Percentiles rank a stretch among this genome's conserved stretches.
Evolutionary conservation across 495 filamentous ascomycete genomes (phyloP).

Genomic region (Aspergillus biplanus): DNA sequence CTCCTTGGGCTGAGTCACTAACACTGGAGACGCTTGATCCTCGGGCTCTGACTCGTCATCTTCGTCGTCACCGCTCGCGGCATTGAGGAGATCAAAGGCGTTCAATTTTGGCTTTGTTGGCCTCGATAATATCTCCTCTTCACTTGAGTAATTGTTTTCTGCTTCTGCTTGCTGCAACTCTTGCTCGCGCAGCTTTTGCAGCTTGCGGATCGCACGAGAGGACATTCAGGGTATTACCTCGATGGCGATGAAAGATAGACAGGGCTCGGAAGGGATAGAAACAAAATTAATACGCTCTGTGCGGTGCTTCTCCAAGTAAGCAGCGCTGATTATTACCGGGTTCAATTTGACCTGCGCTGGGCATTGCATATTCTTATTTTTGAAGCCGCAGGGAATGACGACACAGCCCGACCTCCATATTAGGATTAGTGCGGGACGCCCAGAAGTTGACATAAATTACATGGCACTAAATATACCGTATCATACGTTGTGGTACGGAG

Average conservation of each 20-base stretch:
- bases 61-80: slow-evolving; percentile 68
- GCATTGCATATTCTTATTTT: slow-evolving; percentile 7
- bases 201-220: slow-evolving; percentile 75
- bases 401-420: slow-evolving; percentile 29
- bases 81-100: slow-evolving; percentile 55
- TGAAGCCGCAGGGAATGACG: slow-evolving; percentile 47
- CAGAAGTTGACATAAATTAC: too few species aligned
- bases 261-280: neutral
- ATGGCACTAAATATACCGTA: neutral
- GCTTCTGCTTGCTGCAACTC: slow-evolving; percentile 60
- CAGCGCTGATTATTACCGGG: neutral
- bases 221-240: slow-evolving; percentile 60
- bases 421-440: slow-evolving; percentile 31
- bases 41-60: slow-evolving; percentile 53
- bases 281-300: neutral
- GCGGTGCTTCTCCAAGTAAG: neutral
- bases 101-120: slow-evolving; percentile 50
- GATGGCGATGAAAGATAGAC: neutral
- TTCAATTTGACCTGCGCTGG: neutral
- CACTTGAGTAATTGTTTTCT: slow-evolving; percentile 55
- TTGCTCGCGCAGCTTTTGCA: slow-evolving; percentile 67
- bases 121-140: slow-evolving; percentile 44
- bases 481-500: neutral
- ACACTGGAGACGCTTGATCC: slow-evolving; percentile 36
- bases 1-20: slow-evolving; percentile 31